Percentiles rank a stretch among this genome's conserved stretches.
These are phyloP conservation scores for Symbiotaphrina buchneri DNA, from an alignment of 495 filamentous ascomycete genomes.

Conservation along the genomic window DNA sequence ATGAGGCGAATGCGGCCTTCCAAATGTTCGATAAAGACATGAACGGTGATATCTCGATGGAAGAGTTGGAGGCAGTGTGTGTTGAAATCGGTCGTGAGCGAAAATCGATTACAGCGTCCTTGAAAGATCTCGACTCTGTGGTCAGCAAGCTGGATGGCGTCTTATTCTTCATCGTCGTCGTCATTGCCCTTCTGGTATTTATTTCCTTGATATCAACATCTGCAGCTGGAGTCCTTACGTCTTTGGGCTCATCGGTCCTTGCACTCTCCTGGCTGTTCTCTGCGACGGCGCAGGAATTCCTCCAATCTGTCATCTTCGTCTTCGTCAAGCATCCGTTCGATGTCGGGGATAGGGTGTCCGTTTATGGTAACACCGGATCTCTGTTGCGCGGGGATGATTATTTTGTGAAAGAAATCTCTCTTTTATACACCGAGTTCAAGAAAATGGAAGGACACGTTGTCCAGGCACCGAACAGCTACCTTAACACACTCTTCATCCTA, in stretches of 20 bases:
- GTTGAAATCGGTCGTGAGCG: conserved; percentile 89
- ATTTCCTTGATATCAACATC: conserved; percentile 76
- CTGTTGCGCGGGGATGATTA: conserved; percentile 69
- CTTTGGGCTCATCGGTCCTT: conserved; percentile 63
- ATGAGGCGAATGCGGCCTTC: conserved; percentile 84
- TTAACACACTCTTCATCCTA: conserved; percentile 84
- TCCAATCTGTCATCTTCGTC: conserved; percentile 81
- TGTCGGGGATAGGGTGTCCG: conserved; percentile 78
- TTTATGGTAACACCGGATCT: conserved; percentile 77
- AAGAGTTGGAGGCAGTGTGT: conserved; percentile 81
- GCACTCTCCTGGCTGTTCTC: conserved; percentile 85
- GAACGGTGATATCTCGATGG: conserved; percentile 93
- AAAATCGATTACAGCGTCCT: conserved; percentile 79
- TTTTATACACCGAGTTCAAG: conserved; percentile 96
- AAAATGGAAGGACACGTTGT: conserved; percentile 95
- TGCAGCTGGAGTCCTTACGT: conserved; percentile 66
- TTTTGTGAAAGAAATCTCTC: conserved; percentile 81
- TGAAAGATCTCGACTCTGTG: conserved; percentile 91
- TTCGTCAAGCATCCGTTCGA: conserved; percentile 98
- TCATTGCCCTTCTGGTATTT: conserved; percentile 67
- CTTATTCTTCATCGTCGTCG: conserved; percentile 61
- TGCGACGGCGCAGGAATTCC: conserved; percentile 81
- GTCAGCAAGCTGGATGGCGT: conserved; percentile 79
- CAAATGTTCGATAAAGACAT: conserved; percentile 89
- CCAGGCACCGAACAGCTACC: conserved; percentile 82